Base-by-base conservation (phyloP, 2,329 filamentous ascomycete species). In the Trichophyton schoenleinii region DNA sequence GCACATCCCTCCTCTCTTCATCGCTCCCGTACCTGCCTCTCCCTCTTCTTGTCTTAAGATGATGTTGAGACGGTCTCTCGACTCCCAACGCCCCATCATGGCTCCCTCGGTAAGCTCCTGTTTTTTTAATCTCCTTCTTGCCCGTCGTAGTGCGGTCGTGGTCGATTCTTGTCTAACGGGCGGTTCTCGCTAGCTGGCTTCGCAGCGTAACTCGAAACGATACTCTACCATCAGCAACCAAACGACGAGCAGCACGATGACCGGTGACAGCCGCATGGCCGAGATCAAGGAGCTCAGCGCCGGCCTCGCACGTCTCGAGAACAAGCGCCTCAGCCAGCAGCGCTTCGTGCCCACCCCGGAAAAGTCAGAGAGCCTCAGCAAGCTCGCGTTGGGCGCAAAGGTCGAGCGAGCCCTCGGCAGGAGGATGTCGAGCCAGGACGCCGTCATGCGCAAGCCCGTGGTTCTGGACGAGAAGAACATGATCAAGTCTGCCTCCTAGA, bases 401-500 rank as follows among this genome's bases (percentile, higher is more conserved):
- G 83, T 96, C 46, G 91, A 96, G 73, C 85, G 91, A 63, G 91
- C 91, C 22, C 83, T 96, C 61, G 87, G 87, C 67, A 82, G 91
- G 66, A 84, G 91, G 70, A 94, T 96, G 91, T 87, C 83, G 31
- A 78, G 88, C 67, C 91, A 96, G 75, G 91, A 96, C 69, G 91
- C 91, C 66, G 70, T 75, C 58, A 86, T 89, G 73, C 91, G 94
- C 81, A 84, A 87, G 65, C 83, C 77, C 34, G 77, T 76, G 60
- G 60, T 65, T 34, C 62, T 75, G 63, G 72, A 67, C 52, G 76
- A 75, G 67, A 77, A 78, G 66, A 62, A 67, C 64, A 59, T 66
- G 61, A 31, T 67, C 65, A 58, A 65, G 42, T 44, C 61, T 22
- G 58, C 60, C 20, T 52, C 46, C n/a, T 52, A 38, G 11, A 9